phyloP scores from a whole-genome alignment of 805 yeast species.

The Candida tammaniensis region DNA sequence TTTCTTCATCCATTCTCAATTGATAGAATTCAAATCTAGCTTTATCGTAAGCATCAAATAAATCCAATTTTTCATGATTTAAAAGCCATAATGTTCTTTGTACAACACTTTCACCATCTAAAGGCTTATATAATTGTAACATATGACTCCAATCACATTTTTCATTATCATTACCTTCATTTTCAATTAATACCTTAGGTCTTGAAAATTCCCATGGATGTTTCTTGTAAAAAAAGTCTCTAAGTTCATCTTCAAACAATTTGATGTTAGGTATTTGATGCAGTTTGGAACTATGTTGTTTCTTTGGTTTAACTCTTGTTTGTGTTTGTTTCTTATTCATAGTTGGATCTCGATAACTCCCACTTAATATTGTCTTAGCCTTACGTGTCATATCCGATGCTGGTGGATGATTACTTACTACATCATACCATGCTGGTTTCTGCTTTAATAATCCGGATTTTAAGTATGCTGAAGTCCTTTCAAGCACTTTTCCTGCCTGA shows the following conservation, averaged over 20 bases:
- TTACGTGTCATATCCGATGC: conserved; percentile 54
- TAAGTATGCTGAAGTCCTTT: conserved; percentile 76
- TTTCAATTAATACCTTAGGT: conserved; percentile 81
- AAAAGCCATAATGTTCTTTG: conserved; percentile 43
- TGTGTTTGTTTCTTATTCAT: conserved; percentile 16
- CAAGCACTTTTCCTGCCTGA: conserved; percentile 71
- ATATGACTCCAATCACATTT: conserved; percentile 76
- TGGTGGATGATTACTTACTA: conserved; percentile 83
- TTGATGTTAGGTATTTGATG: conserved; percentile 52
- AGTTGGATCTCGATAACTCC: conserved; percentile 29
- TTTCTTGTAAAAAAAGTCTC: conserved; percentile 80
- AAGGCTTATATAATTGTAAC: conserved; percentile 65
- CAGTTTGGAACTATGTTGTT: conserved; percentile 39
- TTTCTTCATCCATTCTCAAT: conserved; percentile 78
- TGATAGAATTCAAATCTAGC: conserved; percentile 88
- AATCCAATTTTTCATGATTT: conserved; percentile 20
- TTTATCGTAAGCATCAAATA: conserved; percentile 73
- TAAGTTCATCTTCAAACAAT: conserved; percentile 74
- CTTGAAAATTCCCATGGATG: conserved; percentile 98
- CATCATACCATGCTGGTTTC: conserved; percentile 89
- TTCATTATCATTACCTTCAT: conserved; percentile 53
- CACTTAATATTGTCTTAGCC: conserved; percentile 28
- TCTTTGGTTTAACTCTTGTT: conserved; percentile 44
- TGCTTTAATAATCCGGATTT: conserved; percentile 63
- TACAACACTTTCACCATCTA: conserved; percentile 77